phyloP scores from a whole-genome alignment of 1,284 basidiomycete genomes.

The Uromyces viciae-fabae region DNA sequence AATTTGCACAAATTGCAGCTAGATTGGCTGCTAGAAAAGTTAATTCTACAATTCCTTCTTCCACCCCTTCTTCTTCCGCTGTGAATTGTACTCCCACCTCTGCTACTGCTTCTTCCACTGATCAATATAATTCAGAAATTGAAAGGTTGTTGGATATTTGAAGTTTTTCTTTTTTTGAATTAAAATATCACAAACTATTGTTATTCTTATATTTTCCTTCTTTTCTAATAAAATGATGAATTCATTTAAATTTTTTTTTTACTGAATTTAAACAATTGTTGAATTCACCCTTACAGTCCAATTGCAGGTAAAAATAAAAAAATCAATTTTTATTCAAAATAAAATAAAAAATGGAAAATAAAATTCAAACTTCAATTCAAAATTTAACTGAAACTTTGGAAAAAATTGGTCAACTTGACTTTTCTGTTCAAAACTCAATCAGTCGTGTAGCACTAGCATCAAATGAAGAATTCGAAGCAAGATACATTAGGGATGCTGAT shows the following conservation, averaged over 20 bases:
- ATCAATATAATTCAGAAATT: slow-evolving; percentile 28
- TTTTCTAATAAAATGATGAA: too few species aligned
- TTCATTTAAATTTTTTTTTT: too few species aligned
- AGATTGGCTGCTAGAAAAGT: slow-evolving; percentile 38
- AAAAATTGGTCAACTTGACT: slow-evolving; percentile 16
- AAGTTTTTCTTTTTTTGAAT: background rate
- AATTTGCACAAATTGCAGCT: slow-evolving; percentile 41
- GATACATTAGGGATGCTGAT: slow-evolving; percentile 36
- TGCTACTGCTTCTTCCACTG: background rate
- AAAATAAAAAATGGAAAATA: background rate
- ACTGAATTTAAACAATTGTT: too few species aligned
- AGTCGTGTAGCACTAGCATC: slow-evolving; percentile 15
- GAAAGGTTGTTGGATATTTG: slow-evolving; percentile 37
- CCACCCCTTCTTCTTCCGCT: background rate
- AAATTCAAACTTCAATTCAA: background rate
- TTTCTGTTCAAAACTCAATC: slow-evolving; percentile 22
- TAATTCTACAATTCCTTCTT: background rate
- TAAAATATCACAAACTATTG: too few species aligned
- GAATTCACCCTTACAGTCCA: too few species aligned
- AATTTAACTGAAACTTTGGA: slow-evolving; percentile 16
- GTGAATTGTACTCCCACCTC: background rate
- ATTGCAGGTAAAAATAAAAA: too few species aligned
- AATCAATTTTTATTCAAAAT: too few species aligned
- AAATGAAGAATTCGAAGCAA: slow-evolving; percentile 35
- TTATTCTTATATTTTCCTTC: too few species aligned